Base-by-base conservation (phyloP, 208 protist genomes). In the Novymonas esmeraldas region DNA sequence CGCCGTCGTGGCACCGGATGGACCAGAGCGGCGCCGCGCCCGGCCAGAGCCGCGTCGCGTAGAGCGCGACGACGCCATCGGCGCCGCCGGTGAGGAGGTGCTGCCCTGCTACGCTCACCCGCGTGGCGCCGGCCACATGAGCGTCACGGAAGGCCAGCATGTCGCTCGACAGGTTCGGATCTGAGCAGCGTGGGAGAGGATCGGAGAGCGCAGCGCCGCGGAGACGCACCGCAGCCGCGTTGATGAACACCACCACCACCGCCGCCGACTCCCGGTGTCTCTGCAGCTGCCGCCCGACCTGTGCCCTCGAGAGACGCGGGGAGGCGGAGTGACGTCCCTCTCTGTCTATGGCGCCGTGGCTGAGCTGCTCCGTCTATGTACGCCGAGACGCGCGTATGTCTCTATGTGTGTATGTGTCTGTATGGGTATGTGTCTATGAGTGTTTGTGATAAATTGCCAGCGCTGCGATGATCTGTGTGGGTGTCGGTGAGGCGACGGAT, bases 31-130 rank as follows among this genome's bases (percentile, higher is more conserved):
- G 57, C 11, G 60, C 22, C 2, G 64, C 62, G 16, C 65, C 65
- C 39, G 79, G 76, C 73, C 84, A 93, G 6, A 74, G 69, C 31
- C 79, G 79, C 2, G 62, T 33, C 2, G 78, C 58, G 54, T 83
- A 88, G 51, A 96, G 74, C 1, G 82, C 62, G 2, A 96, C 76
- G 34, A 89, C 86, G n/a, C 90, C 90, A 51, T 96, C 90, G 0
- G 68, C 56, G 31, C 90, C 88, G 42, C 90, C 90, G 9, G 82
- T 86, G 34, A 94, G 62, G 10, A 92, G 33, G 73, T 89, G 71
- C 14, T 64, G 45, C 31, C 80, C 86, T 54, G 75, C 77, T 4
- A 89, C 68, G 62, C 69, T 63, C n/a, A 92, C 84, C 24, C 84
- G 88, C 2, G 82, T 92, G 13, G 81, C 58, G 24, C 87, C 88